Evolutionary conservation across 2,329 filamentous ascomycete genomes (phyloP).

Genomic region (Aspergillus udagawae): DNA sequence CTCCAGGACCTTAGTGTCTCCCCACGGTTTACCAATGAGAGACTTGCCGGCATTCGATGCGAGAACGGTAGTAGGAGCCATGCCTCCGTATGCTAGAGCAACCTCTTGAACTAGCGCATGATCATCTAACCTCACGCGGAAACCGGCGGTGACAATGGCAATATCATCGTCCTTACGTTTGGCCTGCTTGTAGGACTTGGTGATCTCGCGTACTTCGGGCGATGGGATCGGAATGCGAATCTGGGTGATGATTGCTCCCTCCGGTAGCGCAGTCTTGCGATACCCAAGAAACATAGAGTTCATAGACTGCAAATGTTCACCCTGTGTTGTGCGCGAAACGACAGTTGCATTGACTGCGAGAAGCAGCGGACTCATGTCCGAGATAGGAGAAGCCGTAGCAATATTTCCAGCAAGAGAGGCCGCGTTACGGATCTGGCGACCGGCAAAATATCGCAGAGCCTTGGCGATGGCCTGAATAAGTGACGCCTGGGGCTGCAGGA

Average conservation of each 20-base stretch:
- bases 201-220: conserved; percentile 70
- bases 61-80: conserved; percentile 87
- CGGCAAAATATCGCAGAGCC: conserved; percentile 91
- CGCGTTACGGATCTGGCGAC: conserved; percentile 91
- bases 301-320: conserved; percentile 63
- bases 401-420: conserved; percentile 93
- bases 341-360: conserved; percentile 80
- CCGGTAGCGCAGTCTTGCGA: conserved; percentile 72
- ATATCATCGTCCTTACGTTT: conserved; percentile 99
- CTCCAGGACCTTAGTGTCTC: conserved; percentile 78
- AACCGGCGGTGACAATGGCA: conserved; percentile 86
- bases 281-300: conserved; percentile 90
- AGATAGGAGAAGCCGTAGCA: conserved; percentile 91
- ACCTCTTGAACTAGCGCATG: conserved; percentile 17
- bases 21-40: conserved; percentile 72
- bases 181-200: conserved; percentile 89
- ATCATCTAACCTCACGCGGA: conserved; percentile 53
- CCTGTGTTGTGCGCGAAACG: conserved; percentile 49
- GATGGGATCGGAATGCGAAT: conserved; percentile 75
- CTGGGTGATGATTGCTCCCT: conserved; percentile 78
- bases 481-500: conserved; percentile 46
- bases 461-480: conserved; percentile 88
- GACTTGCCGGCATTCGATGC: conserved; percentile 74
- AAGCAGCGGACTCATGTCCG: conserved; percentile 90
- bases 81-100: conserved; percentile 87